Base-by-base conservation (phyloP, 2,329 filamentous ascomycete species). In the Teratosphaeriaceae sp. region DNA sequence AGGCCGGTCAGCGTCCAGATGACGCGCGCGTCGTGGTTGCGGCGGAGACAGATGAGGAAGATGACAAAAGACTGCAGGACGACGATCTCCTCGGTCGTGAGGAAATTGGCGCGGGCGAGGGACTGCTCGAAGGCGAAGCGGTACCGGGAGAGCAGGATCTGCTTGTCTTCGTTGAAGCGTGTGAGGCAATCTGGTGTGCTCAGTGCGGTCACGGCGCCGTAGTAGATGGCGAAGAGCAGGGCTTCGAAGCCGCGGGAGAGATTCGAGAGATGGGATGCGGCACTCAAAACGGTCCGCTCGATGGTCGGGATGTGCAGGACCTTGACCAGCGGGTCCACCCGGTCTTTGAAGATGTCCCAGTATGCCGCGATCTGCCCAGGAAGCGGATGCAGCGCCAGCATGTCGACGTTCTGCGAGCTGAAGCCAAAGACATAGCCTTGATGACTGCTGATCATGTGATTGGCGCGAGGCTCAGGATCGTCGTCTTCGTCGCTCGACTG, bases 371-470 rank as follows among this genome's bases (percentile, higher is more conserved):
- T 80, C 49, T 83, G 80, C 1, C 78, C 78, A 1, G 80, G 74
- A 0, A 79, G 57, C 1, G 84, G 84, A 53, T 87, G 84, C 12
- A 84, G 66, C 31, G 72, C 68, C 15, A 73, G 65, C 50, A 88
- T 66, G 52, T 88, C 77, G 20, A 86, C 79, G 49, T 77, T 78
- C n/a, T 76, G 73, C 1, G 84, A 87, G 47, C 76, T 80, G 59
- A 85, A 85, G 6, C 84, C 83, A 49, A 88, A 76, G 20, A 88
- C 71, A 59, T 86, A 89, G 19, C 76, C 75, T 42, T 88, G 82
- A 50, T 86, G 81, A 46, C 79, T 75, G n/a, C 65, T 61, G 54
- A 15, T 64, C 63, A 23, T 54, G 50, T 46, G 18, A 46, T 53
- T n/a, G 21, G 62, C 66, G 35, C 60, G 68, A 51, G 44, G 71